phyloP scores from a whole-genome alignment of 2,329 filamentous ascomycete species.

The Aspergillus pseudoglaucus region DNA sequence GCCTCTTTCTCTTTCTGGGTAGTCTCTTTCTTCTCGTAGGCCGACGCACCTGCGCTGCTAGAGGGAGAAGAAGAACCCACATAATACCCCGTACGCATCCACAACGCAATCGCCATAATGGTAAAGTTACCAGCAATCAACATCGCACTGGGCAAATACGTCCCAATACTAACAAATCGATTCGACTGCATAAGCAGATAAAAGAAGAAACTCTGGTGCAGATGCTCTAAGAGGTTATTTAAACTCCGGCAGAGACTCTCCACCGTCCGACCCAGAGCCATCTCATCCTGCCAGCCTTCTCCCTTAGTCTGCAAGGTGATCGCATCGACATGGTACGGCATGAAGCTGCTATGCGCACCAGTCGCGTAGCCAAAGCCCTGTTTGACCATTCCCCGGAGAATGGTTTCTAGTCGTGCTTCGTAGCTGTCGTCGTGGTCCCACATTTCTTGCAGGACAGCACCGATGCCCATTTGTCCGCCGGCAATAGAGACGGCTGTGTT shows the following conservation, averaged over 20 bases:
- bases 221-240: slow-evolving; percentile 92
- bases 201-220: slow-evolving; percentile 99
- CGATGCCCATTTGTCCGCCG: slow-evolving; percentile 84
- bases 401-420: slow-evolving; percentile 72
- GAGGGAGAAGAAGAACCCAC: slow-evolving; percentile 9
- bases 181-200: slow-evolving; percentile 88
- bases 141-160: slow-evolving; percentile 97
- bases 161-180: slow-evolving; percentile 95
- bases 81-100: slow-evolving; percentile 73
- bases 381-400: slow-evolving; percentile 86
- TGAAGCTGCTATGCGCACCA: slow-evolving; percentile 90
- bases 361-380: slow-evolving; percentile 85
- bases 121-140: slow-evolving; percentile 89
- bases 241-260: slow-evolving; percentile 88
- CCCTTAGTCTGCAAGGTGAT: slow-evolving; percentile 88
- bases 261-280: slow-evolving; percentile 82
- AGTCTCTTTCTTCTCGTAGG: slow-evolving; percentile 23
- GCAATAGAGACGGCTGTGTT: slow-evolving; percentile 89
- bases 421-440: slow-evolving; percentile 71
- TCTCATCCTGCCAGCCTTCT: slow-evolving; percentile 94
- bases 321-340: slow-evolving; percentile 95
- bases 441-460: slow-evolving; percentile 78
- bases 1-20: slow-evolving; percentile 13
- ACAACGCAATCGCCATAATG: slow-evolving; percentile 89
- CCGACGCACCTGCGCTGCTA: slow-evolving; percentile 16